Base-by-base conservation (phyloP, 805 yeast species). In the Naumovozyma baii region DNA sequence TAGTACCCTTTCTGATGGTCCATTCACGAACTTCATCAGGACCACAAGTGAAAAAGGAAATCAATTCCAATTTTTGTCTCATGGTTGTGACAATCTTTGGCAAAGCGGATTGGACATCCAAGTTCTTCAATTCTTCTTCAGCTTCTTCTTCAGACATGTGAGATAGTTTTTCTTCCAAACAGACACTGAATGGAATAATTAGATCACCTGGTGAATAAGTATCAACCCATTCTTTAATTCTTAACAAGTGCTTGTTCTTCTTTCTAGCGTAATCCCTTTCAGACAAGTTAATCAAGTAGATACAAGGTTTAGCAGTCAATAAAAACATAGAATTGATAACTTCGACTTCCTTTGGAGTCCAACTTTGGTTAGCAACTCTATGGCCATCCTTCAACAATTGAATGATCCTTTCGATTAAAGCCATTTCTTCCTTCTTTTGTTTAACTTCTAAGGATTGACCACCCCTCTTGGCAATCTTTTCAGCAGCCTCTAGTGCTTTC, bases 11-110 rank as follows among this genome's bases (percentile, higher is more conserved):
- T 67, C 97, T 78, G 47, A 92, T 78, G 26, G 98, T 92, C 98
- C 98, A 92, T 66, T 94, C 96, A 64, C 96, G 82, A 38, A 88
- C 95, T 69, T 92, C 98, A 46, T 84, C 85, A 32, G 94, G 83
- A 51, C 98, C 98, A 60, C 92, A 80, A 26, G 98, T 92, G 75
- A 86, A 92, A 72, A 81, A 92, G 39, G 96, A 86, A 50, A 88
- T 87, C 63, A 92, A 78, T 49, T 83, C 82, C 44, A 88, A 72
- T 46, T 85, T 80, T 49, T 75, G 69, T 70, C 96, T 81, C 96
- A 90, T 88, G 49, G 84, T 70, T 48, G 77, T 72, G 52, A 90
- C 79, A 51, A 90, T 83, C 67, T 76, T 76, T 52, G 97, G 96
- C 61, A 92, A 73, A 33, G 94, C 88, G 33, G 92, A 78, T 43